These are phyloP conservation scores for Zychaea mexicana DNA, from an alignment of 371 early-diverging fungal genomes.

Conservation along the genomic window DNA sequence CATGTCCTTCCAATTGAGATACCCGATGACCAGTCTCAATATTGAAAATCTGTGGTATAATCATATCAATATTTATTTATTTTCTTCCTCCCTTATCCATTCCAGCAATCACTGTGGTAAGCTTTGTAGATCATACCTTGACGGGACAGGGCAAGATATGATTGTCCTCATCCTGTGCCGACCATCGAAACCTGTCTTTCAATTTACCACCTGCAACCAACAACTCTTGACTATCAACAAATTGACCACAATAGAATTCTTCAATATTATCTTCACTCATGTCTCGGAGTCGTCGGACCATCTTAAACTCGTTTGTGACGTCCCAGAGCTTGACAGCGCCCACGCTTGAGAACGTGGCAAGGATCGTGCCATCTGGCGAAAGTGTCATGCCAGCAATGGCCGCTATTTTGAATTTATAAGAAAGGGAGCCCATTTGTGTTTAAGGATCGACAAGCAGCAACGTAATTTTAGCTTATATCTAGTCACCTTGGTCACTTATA, in stretches of 20 bases:
- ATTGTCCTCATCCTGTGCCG: slow-evolving; percentile 86
- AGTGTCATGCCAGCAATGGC: slow-evolving; percentile 79
- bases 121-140: slow-evolving; percentile 57
- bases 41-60: slow-evolving; percentile 69
- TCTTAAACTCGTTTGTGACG: slow-evolving; percentile 60
- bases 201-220: slow-evolving; percentile 50
- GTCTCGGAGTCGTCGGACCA: slow-evolving; percentile 77
- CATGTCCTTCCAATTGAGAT: slow-evolving; percentile 74
- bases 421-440: background rate
- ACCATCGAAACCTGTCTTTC: slow-evolving; percentile 88
- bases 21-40: slow-evolving; percentile 72
- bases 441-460: background rate
- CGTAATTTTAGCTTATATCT: background rate
- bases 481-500: slow-evolving; percentile 35
- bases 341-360: slow-evolving; percentile 85
- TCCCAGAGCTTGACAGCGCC: slow-evolving; percentile 85
- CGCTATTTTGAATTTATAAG: slow-evolving; percentile 29
- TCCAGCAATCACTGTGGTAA: no score
- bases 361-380: slow-evolving; percentile 79
- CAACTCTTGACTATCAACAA: slow-evolving; percentile 43
- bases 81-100: background rate
- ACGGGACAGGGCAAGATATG: slow-evolving; percentile 89
- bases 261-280: slow-evolving; percentile 80
- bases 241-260: slow-evolving; percentile 86
- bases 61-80: background rate